Evolutionary conservation across 2,329 filamentous ascomycete genomes (phyloP).

Genomic region (Hymenoscyphus salicellus): DNA sequence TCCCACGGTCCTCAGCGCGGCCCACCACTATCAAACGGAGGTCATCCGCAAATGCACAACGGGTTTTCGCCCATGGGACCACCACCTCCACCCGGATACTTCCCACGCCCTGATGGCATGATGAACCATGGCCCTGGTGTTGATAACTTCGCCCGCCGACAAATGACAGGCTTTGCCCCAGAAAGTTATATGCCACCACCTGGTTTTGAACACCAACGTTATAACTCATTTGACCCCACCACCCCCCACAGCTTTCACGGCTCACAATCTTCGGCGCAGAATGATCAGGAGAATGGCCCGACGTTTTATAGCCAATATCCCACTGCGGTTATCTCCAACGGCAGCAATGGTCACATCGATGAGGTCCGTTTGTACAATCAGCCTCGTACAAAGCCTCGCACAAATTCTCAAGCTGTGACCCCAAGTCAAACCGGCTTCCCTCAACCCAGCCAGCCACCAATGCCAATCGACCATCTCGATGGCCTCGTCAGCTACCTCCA

Average conservation of each 20-base stretch:
- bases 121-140: conserved; percentile 20
- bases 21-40: conserved; percentile 27
- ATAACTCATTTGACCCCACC: conserved; percentile 46
- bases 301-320: conserved; percentile 40
- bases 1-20: conserved; percentile 16
- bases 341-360: conserved; percentile 38
- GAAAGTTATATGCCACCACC: conserved; percentile 36
- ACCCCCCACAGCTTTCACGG: conserved; percentile 61
- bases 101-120: conserved; percentile 28
- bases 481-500: conserved; percentile 42
- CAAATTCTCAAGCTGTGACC: conserved; percentile 19
- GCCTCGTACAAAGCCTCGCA: conserved; percentile 23
- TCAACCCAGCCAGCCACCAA: conserved; percentile 23
- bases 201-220: conserved; percentile 24
- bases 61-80: conserved; percentile 31
- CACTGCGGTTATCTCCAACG: conserved; percentile 41
- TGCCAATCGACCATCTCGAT: conserved; percentile 35
- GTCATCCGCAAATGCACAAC: conserved; percentile 25
- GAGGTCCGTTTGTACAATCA: conserved; percentile 32
- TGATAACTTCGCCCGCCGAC: conserved; percentile 29
- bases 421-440: conserved; percentile 19
- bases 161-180: conserved; percentile 33
- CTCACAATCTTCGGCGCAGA: conserved; percentile 54
- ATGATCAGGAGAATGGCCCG: conserved; percentile 40
- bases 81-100: conserved; percentile 27